phyloP scores from a whole-genome alignment of 306 rosid genomes.

The Mimosa pudica region DNA sequence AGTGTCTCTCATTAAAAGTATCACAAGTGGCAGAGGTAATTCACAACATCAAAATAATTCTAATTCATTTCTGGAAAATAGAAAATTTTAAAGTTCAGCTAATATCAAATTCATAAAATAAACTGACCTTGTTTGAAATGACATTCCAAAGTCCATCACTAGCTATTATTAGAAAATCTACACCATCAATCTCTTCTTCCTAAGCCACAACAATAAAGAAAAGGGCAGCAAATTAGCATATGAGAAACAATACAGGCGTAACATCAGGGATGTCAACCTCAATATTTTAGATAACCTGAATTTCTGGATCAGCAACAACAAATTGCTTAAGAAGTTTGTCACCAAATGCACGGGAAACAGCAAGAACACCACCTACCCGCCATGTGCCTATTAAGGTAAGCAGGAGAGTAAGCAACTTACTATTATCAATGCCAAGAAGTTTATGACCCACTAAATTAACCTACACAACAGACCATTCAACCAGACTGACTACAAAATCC shows the following conservation, averaged over 20 bases:
- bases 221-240: conserved; percentile 30
- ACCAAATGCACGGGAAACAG: conserved; percentile 94
- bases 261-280: conserved; percentile 28
- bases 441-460: not conserved
- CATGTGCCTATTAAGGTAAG: conserved; percentile 70
- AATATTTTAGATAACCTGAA: conserved; percentile 55
- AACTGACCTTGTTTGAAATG: conserved; percentile 73
- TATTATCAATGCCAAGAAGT: conserved; percentile 29
- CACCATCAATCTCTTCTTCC: conserved; percentile 83
- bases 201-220: conserved; percentile 34
- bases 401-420: conserved; percentile 22
- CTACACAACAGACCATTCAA: not conserved
- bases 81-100: not conserved
- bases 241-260: conserved; percentile 7
- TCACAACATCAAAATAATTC: not conserved
- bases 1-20: not conserved
- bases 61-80: not conserved
- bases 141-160: conserved; percentile 97
- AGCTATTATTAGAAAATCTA: conserved; percentile 80
- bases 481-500: not conserved
- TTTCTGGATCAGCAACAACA: conserved; percentile 94
- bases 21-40: not conserved
- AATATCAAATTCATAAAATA: conserved; percentile 19
- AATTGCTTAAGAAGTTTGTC: conserved; percentile 80
- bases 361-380: conserved; percentile 95